A percentile compares a stretch with the other conserved stretches of the same genome.
Evolutionary conservation across 2,329 filamentous ascomycete species (phyloP).

Genomic region (Alternaria ethzedia): DNA sequence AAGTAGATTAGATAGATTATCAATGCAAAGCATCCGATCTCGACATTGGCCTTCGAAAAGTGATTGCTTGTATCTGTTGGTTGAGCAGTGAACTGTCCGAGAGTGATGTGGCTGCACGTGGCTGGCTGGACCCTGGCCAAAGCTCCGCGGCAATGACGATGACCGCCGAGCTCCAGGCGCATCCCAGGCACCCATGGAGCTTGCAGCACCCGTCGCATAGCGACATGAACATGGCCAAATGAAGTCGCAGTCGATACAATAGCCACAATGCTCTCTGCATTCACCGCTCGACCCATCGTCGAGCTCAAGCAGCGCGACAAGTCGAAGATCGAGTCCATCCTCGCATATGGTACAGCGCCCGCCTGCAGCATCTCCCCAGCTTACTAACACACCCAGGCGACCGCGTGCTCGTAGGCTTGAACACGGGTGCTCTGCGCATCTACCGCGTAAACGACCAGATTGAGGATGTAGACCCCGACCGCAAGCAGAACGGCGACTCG

Average conservation of each 20-base stretch:
- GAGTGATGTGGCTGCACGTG: constrained; percentile 19
- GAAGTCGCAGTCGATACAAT: constrained; percentile 4
- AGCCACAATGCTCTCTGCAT: constrained; percentile 85
- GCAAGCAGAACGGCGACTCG: constrained; percentile 37
- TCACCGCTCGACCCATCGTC: constrained; percentile 93
- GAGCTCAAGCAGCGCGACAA: constrained; percentile 96
- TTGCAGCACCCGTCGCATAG: constrained; percentile 25
- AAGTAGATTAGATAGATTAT: constrained; percentile 19
- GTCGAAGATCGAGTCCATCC: constrained; percentile 93
- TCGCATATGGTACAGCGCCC: constrained; percentile 74
- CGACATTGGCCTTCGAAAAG: not conserved
- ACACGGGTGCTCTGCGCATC: constrained; percentile 84
- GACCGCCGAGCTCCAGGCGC: constrained; percentile 17
- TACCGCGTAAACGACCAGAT: constrained; percentile 82
- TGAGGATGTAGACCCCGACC: constrained; percentile 49
- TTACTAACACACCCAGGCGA: constrained; percentile 66
- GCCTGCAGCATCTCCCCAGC: not conserved
- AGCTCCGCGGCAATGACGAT: constrained; percentile 35
- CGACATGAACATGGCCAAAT: constrained; percentile 20
- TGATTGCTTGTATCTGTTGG: not conserved
- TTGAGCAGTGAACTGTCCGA: not conserved
- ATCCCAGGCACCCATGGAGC: constrained; percentile 27
- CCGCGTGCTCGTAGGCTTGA: constrained; percentile 88
- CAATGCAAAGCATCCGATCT: constrained; percentile 11
- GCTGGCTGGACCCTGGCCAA: constrained; percentile 16